These are phyloP conservation scores for Platanthera zijinensis DNA, from an alignment of 106 monocot genomes.

Conservation along the genomic window DNA sequence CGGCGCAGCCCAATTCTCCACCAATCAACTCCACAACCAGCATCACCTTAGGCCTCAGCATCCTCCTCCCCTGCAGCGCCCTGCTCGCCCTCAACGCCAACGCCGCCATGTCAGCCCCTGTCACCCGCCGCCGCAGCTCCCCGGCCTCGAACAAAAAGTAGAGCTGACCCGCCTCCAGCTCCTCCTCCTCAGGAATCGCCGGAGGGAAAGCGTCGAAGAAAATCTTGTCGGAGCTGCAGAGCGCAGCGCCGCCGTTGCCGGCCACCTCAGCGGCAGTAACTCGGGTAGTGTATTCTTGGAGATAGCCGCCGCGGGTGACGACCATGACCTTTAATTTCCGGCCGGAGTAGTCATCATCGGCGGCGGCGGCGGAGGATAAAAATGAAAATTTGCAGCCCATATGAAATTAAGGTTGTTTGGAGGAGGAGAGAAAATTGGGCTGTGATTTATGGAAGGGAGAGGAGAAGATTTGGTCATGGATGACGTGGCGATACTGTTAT, in stretches of 20 bases:
- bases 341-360: background rate
- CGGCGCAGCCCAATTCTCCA: background rate
- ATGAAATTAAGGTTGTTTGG: background rate
- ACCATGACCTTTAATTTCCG: background rate
- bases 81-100: conserved; percentile 11
- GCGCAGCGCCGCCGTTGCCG: background rate
- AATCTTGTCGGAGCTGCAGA: conserved; percentile 10
- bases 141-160: conserved; percentile 7
- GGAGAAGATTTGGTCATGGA: background rate
- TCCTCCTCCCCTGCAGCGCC: conserved; percentile 6
- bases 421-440: background rate
- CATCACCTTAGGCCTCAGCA: conserved; percentile 1
- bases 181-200: background rate
- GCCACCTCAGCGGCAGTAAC: background rate
- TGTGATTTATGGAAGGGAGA: background rate
- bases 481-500: background rate
- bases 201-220: background rate
- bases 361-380: background rate
- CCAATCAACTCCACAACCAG: background rate
- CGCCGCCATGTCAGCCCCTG: conserved; percentile 13
- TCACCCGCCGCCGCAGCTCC: background rate
- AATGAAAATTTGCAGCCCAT: background rate
- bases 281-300: background rate
- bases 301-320: background rate
- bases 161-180: conserved; percentile 5